Evolutionary conservation across 257 asterid species (phyloP).

Genomic region (Ligustrum vulgare): DNA sequence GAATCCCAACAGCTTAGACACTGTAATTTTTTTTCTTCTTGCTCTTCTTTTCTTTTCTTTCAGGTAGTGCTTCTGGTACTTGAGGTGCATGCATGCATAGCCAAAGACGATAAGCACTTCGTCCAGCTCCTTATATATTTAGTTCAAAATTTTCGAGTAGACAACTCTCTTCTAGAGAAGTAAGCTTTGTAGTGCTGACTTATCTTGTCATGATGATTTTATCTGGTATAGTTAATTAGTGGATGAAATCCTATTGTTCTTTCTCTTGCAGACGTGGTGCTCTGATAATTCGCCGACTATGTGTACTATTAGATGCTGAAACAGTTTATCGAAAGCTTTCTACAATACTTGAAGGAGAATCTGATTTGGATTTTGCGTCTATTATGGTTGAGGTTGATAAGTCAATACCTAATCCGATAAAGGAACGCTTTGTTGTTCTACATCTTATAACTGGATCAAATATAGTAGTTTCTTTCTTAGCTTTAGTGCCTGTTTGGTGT

Average conservation of each 20-base stretch:
- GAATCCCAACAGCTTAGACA: constrained; percentile 1
- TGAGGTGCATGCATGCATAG: constrained; percentile 98
- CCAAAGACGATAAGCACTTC: constrained; percentile 80
- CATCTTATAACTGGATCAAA: background rate
- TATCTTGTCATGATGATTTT: constrained; percentile 5
- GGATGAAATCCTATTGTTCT: constrained; percentile 20
- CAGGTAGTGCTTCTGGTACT: constrained; percentile 98
- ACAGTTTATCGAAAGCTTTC: constrained; percentile 89
- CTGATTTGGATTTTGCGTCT: constrained; percentile 90
- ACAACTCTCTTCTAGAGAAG: constrained; percentile 94
- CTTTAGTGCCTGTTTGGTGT: background rate
- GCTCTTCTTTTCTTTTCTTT: constrained; percentile 1
- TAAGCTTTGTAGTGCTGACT: constrained; percentile 30
- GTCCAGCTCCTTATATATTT: constrained; percentile 71
- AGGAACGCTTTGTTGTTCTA: constrained; percentile 4
- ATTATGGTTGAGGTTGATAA: constrained; percentile 80
- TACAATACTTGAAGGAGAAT: constrained; percentile 76
- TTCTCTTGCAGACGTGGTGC: constrained; percentile 83
- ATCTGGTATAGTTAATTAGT: constrained; percentile 11
- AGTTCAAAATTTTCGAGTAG: constrained; percentile 68
- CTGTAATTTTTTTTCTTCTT: constrained; percentile 12
- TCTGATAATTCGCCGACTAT: constrained; percentile 81
- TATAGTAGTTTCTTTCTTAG: background rate
- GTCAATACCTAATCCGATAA: constrained; percentile 11
- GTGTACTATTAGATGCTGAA: constrained; percentile 92